A percentile compares a stretch with the other conserved stretches of the same genome.
phyloP scores from a whole-genome alignment of 1,284 basidiomycete genomes.

The Rhizopogon hawkerae region DNA sequence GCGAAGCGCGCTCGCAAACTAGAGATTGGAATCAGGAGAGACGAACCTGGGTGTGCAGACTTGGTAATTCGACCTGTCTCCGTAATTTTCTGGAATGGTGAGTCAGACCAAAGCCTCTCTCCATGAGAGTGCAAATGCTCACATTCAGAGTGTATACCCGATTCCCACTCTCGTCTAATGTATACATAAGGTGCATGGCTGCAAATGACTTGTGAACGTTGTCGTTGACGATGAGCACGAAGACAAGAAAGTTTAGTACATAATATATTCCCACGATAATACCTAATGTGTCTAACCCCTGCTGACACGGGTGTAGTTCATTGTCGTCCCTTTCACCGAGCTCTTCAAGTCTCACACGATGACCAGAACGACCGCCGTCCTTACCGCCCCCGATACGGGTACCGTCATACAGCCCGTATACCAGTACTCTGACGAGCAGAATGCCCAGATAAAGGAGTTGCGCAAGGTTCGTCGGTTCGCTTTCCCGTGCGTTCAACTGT shows the following conservation, averaged over 20 bases:
- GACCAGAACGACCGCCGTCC: constrained; percentile 35
- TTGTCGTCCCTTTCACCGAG: neutral
- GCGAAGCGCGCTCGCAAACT: constrained; percentile 7
- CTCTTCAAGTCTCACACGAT: constrained; percentile 7
- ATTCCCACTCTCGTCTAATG: constrained; percentile 70
- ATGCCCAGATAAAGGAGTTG: constrained; percentile 49
- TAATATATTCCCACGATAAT: constrained; percentile 2
- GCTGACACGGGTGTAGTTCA: too few species aligned
- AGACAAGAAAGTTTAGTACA: too few species aligned
- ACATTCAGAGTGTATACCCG: constrained; percentile 89
- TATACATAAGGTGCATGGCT: constrained; percentile 92
- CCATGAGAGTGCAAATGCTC: constrained; percentile 15
- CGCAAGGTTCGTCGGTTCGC: constrained; percentile 40
- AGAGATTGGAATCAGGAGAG: constrained; percentile 14
- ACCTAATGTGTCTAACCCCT: too few species aligned
- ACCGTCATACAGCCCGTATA: constrained; percentile 46
- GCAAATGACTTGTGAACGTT: neutral
- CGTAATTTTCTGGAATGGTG: constrained; percentile 63
- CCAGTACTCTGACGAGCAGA: constrained; percentile 58
- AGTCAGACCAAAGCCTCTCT: constrained; percentile 7
- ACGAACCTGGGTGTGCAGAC: constrained; percentile 87
- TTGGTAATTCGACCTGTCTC: constrained; percentile 77
- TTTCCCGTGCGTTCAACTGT: neutral
- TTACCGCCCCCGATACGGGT: constrained; percentile 37
- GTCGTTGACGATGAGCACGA: neutral